phyloP scores from a whole-genome alignment of 805 yeast species.

The Pichia cephalocereana region DNA sequence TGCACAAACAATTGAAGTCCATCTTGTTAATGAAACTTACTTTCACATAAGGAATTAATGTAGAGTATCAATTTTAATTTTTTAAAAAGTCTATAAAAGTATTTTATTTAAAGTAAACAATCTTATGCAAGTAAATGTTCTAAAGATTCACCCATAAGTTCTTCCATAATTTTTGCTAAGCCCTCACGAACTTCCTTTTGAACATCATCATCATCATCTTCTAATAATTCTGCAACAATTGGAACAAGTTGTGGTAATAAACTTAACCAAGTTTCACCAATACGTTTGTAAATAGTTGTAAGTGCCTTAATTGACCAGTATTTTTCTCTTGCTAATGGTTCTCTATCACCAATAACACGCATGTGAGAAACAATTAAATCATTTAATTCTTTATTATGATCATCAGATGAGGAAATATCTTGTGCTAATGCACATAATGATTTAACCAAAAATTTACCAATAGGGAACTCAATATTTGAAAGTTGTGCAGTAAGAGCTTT shows the following conservation, averaged over 20 bases:
- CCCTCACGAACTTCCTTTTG: slow-evolving; percentile 88
- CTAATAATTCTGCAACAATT: slow-evolving; percentile 86
- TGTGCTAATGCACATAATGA: slow-evolving; percentile 66
- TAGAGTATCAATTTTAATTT: no score
- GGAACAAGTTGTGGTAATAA: slow-evolving; percentile 93
- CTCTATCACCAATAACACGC: slow-evolving; percentile 36
- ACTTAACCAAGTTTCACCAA: slow-evolving; percentile 91
- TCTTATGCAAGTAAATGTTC: slow-evolving; percentile 37
- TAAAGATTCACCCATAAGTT: slow-evolving; percentile 88
- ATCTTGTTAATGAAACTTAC: no score
- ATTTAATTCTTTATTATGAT: slow-evolving; percentile 62
- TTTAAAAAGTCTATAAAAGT: background rate
- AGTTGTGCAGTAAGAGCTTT: slow-evolving; percentile 59
- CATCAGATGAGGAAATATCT: slow-evolving; percentile 57
- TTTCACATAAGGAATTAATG: no score
- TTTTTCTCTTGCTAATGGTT: slow-evolving; percentile 48
- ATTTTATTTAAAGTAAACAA: background rate
- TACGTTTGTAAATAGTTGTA: slow-evolving; percentile 75
- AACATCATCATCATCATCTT: slow-evolving; percentile 91
- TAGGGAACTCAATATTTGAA: slow-evolving; percentile 53
- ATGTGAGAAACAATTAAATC: slow-evolving; percentile 55
- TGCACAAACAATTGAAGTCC: no score
- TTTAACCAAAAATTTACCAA: slow-evolving; percentile 76
- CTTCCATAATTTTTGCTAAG: slow-evolving; percentile 83
- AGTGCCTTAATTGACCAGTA: slow-evolving; percentile 75